phyloP scores from a whole-genome alignment of 108 stramenopile species.

The Aurantiochytrium sp. region DNA sequence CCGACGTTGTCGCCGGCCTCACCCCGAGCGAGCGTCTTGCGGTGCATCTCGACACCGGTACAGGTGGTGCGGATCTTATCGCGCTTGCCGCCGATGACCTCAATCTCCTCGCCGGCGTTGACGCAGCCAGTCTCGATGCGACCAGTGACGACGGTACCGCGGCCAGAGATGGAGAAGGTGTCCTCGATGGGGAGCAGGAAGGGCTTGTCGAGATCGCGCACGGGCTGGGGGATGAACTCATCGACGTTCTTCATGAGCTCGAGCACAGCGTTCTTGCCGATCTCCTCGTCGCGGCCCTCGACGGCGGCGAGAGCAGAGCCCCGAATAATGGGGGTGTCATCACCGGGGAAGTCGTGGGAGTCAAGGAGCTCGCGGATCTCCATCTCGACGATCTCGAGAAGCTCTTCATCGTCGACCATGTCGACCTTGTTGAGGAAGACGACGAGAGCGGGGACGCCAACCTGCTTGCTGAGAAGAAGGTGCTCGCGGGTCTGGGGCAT shows the following conservation, averaged over 20 bases:
- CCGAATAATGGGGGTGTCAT: conserved; percentile 89
- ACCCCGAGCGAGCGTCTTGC: conserved; percentile 87
- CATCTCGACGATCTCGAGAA: conserved; percentile 99
- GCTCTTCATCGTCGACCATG: conserved; percentile 94
- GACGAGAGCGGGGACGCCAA: conserved; percentile 93
- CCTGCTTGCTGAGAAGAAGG: conserved; percentile 95
- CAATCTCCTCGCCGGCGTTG: conserved; percentile 93
- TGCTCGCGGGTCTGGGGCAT: conserved; percentile 99
- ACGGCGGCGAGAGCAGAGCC: conserved; percentile 97
- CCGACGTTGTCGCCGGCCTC: conserved; percentile 99
- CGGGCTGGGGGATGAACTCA: conserved; percentile 82
- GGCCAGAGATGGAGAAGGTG: conserved; percentile 96
- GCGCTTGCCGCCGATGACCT: conserved; percentile 71
- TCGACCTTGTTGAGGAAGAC: conserved; percentile 98
- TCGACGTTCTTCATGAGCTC: conserved; percentile 92
- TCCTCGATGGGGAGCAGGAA: conserved; percentile 99
- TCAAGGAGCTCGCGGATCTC: conserved; percentile 96
- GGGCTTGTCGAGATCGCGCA: conserved; percentile 88
- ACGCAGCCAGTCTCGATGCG: conserved; percentile 87
- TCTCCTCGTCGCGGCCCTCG: conserved; percentile 75
- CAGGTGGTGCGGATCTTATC: conserved; percentile 78
- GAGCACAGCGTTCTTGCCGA: conserved; percentile 77
- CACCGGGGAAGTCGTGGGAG: conserved; percentile 92
- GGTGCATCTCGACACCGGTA: conserved; percentile 99
- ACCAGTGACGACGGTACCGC: conserved; percentile 98